phyloP scores from a whole-genome alignment of 2,329 filamentous ascomycete species.

The Samsoniella hepiali region DNA sequence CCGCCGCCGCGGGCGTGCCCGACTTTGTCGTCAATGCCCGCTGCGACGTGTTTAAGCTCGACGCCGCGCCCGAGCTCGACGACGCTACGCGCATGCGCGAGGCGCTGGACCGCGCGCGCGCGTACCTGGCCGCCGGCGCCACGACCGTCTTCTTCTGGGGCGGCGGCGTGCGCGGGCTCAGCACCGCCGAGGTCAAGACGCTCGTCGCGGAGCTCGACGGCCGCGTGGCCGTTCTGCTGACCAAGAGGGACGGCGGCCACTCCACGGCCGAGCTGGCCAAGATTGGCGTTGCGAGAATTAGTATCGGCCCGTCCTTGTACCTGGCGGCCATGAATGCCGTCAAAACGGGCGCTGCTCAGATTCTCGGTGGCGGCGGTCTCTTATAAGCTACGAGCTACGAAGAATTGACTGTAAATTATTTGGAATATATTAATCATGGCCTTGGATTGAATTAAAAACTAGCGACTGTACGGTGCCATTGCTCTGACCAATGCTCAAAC shows the following conservation, averaged over 20 bases:
- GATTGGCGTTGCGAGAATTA: constrained; percentile 54
- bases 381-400: not conserved
- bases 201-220: constrained; percentile 49
- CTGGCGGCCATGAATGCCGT: constrained; percentile 38
- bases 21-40: constrained; percentile 58
- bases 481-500: not conserved
- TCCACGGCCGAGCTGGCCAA: constrained; percentile 42
- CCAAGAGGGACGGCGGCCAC: constrained; percentile 36
- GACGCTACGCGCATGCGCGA: constrained; percentile 42
- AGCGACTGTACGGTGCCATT: not conserved
- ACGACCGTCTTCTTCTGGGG: constrained; percentile 62
- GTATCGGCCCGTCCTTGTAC: constrained; percentile 49
- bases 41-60: constrained; percentile 48
- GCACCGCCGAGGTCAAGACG: constrained; percentile 43
- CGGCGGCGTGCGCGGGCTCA: constrained; percentile 44
- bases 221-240: constrained; percentile 46
- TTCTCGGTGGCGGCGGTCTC: constrained; percentile 27
- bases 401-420: not conserved
- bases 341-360: constrained; percentile 32
- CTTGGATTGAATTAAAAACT: not conserved
- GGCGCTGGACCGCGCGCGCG: constrained; percentile 50
- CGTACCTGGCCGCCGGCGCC: constrained; percentile 57
- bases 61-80: constrained; percentile 27
- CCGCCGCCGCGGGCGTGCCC: constrained; percentile 45
- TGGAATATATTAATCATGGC: not conserved